Evolutionary conservation across 2,329 filamentous ascomycete species (phyloP).

Genomic region (Diaporthe destruens): DNA sequence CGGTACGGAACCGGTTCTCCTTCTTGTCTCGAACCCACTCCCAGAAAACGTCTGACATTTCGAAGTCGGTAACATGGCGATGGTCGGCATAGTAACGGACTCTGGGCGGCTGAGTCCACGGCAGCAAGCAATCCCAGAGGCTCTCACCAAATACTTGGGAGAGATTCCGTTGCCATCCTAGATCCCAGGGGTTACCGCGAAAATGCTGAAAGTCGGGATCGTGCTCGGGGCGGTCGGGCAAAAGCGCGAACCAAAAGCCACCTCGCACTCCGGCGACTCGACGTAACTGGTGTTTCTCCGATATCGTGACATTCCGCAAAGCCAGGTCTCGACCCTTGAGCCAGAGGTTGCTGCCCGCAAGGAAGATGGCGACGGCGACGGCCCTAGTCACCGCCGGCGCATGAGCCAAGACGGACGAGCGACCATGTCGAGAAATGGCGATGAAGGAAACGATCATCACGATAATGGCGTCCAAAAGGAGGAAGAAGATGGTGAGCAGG

Average conservation of each 20-base stretch:
- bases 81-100: conserved; percentile 19
- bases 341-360: conserved; percentile 19
- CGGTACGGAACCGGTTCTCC: conserved; percentile 13
- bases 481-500: conserved; percentile 33
- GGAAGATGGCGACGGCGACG: conserved; percentile 28
- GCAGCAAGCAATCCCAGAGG: conserved; percentile 38
- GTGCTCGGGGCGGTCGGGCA: conserved; percentile 8
- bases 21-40: conserved; percentile 28
- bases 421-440: background rate
- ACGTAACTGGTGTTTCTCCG: conserved; percentile 15
- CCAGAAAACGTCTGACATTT: conserved; percentile 35
- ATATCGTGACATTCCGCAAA: conserved; percentile 34
- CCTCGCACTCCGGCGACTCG: background rate
- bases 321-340: conserved; percentile 21
- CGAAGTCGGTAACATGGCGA: conserved; percentile 31
- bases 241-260: conserved; percentile 37
- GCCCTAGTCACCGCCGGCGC: conserved; percentile 26
- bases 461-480: conserved; percentile 27
- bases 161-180: conserved; percentile 32
- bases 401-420: background rate
- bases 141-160: conserved; percentile 37
- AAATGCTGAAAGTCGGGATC: background rate
- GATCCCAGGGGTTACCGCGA: conserved; percentile 36
- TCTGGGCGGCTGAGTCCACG: conserved; percentile 35
- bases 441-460: conserved; percentile 32